Evolutionary conservation across 2,329 filamentous ascomycete genomes (phyloP).

Genomic region (Allantophomopsis cytisporea): DNA sequence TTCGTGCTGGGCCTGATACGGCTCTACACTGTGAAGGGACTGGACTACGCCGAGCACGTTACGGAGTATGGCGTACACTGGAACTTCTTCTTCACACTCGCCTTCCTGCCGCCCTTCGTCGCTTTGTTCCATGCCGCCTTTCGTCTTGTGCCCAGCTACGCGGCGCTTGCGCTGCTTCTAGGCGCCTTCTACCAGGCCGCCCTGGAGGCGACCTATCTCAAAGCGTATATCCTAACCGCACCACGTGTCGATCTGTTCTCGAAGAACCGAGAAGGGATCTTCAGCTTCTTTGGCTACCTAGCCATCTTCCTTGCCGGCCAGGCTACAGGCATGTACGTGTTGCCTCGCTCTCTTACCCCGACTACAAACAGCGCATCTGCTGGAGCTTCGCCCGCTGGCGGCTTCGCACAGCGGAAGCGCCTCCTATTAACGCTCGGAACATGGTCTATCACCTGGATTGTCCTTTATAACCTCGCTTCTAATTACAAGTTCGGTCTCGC

Average conservation of each 20-base stretch:
- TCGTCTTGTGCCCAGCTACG: slow-evolving; percentile 60
- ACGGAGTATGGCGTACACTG: slow-evolving; percentile 97
- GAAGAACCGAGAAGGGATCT: slow-evolving; percentile 90
- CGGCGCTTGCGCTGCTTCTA: slow-evolving; percentile 57
- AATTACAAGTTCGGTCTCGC: slow-evolving; percentile 57
- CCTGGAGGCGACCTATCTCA: slow-evolving; percentile 66
- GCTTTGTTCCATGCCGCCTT: slow-evolving; percentile 68
- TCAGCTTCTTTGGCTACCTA: slow-evolving; percentile 86
- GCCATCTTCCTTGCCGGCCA: slow-evolving; percentile 90
- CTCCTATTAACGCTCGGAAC: slow-evolving; percentile 49
- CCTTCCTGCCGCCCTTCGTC: slow-evolving; percentile 76
- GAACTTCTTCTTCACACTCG: slow-evolving; percentile 99
- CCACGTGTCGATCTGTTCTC: slow-evolving; percentile 69
- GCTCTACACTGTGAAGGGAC: slow-evolving; percentile 77
- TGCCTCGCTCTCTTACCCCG: slow-evolving; percentile 42
- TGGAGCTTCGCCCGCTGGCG: slow-evolving; percentile 17
- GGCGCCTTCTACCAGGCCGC: slow-evolving; percentile 58
- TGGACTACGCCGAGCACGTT: slow-evolving; percentile 95
- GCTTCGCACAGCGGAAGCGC: slow-evolving; percentile 34
- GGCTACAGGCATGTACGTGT: slow-evolving; percentile 64
- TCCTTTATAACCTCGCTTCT: slow-evolving; percentile 57
- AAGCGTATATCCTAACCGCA: slow-evolving; percentile 70
- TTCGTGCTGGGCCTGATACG: slow-evolving; percentile 68
- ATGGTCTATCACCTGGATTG: slow-evolving; percentile 55
- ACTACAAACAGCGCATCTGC: slow-evolving; percentile 13